These are phyloP conservation scores for Aristolochia contorta DNA, from an alignment of 164 flowering plant species.

Conservation along the genomic window DNA sequence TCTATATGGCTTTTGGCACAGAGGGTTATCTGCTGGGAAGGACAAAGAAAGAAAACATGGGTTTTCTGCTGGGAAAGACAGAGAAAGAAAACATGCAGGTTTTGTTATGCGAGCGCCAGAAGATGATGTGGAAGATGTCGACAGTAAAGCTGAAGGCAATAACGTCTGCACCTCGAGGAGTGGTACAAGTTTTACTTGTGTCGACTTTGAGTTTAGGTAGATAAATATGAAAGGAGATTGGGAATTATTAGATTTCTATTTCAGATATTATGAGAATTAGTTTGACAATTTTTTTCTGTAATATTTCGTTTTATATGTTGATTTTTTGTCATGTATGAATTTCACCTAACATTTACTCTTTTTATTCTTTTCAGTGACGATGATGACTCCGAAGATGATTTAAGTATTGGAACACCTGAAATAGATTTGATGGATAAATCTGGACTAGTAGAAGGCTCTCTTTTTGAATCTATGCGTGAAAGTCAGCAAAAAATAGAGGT, in stretches of 20 bases:
- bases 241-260: not conserved
- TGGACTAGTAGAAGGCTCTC: constrained; percentile 2
- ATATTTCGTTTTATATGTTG: not conserved
- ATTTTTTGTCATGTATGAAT: not conserved
- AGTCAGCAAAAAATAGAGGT: not conserved
- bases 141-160: not conserved
- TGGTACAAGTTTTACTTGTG: not conserved
- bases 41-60: not conserved
- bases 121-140: constrained; percentile 1
- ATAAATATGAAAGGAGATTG: not conserved
- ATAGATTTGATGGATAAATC: constrained; percentile 3
- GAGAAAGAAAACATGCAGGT: not conserved
- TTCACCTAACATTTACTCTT: not conserved
- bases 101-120: constrained; percentile 1
- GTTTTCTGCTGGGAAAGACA: not conserved
- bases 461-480: constrained; percentile 1
- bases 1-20: not conserved
- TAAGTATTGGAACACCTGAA: not conserved
- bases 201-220: constrained; percentile 3
- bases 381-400: constrained; percentile 1
- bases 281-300: not conserved
- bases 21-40: not conserved
- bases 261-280: not conserved
- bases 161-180: not conserved
- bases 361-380: not conserved